These are phyloP conservation scores for Lachancea meyersii DNA, from an alignment of 805 yeast genomes.

Conservation along the genomic window DNA sequence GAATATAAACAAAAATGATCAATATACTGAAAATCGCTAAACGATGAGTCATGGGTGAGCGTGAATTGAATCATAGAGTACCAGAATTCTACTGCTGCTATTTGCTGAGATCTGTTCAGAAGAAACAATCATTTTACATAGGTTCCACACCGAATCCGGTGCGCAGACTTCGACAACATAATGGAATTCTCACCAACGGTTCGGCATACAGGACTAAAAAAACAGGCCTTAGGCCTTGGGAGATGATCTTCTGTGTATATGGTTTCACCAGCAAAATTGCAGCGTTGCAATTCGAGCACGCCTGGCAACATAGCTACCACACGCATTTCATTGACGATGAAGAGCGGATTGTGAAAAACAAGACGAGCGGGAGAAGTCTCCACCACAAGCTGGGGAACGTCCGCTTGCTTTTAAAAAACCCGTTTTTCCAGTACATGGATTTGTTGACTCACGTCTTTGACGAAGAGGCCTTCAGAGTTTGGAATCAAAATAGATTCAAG, in stretches of 20 bases:
- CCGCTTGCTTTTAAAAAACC: constrained; percentile 38
- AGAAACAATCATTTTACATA: constrained; percentile 57
- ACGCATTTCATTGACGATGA: constrained; percentile 51
- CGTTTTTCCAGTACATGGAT: constrained; percentile 41
- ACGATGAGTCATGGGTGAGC: background rate
- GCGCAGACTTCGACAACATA: constrained; percentile 67
- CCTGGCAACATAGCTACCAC: constrained; percentile 68
- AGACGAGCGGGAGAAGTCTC: constrained; percentile 37
- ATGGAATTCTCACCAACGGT: constrained; percentile 55
- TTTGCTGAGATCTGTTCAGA: constrained; percentile 53
- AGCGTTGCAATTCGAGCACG: constrained; percentile 79
- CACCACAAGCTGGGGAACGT: constrained; percentile 45
- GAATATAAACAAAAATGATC: background rate
- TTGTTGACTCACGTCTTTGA: constrained; percentile 44
- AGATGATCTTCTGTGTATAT: constrained; percentile 52
- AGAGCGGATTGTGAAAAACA: constrained; percentile 35
- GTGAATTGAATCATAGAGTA: constrained; percentile 6
- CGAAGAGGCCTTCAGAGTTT: constrained; percentile 18
- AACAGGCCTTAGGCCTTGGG: constrained; percentile 66
- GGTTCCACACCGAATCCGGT: constrained; percentile 80
- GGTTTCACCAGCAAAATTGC: constrained; percentile 66
- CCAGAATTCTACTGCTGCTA: constrained; percentile 61
- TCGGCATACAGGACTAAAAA: constrained; percentile 67
- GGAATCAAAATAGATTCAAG: constrained; percentile 24
- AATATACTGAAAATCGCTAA: background rate